Percentiles rank a stretch among this genome's conserved stretches.
phyloP scores from a whole-genome alignment of 208 protist genomes.

The Tetramitus jugosus region DNA sequence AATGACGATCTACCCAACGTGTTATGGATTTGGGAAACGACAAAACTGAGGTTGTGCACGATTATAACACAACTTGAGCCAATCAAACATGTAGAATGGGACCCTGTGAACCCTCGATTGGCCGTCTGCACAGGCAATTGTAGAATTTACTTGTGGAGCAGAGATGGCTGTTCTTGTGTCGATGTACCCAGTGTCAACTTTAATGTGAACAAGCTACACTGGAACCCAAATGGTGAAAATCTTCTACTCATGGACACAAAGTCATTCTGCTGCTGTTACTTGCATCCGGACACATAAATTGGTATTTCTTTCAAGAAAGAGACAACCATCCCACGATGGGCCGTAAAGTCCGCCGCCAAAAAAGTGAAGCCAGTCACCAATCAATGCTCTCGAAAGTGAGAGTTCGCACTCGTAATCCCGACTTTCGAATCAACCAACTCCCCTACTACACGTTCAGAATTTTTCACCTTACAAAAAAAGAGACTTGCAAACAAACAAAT shows the following conservation, averaged over 20 bases:
- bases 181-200: slow-evolving; percentile 17
- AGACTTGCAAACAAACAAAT: too few relatives aligned
- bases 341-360: too few relatives aligned
- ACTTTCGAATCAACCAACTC: too few relatives aligned
- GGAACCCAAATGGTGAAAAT: not conserved
- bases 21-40: slow-evolving; percentile 32
- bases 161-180: slow-evolving; percentile 17
- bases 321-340: too few relatives aligned
- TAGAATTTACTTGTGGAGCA: slow-evolving; percentile 26
- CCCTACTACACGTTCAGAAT: too few relatives aligned
- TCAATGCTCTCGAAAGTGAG: too few relatives aligned
- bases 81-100: slow-evolving; percentile 14
- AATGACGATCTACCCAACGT: slow-evolving; percentile 29
- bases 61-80: not conserved
- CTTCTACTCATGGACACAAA: not conserved
- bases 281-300: too few relatives aligned
- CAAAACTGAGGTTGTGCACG: not conserved
- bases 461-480: too few relatives aligned
- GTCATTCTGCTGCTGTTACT: not conserved
- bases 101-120: slow-evolving; percentile 5
- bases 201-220: not conserved
- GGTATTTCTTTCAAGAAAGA: too few relatives aligned
- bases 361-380: too few relatives aligned
- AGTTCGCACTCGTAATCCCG: too few relatives aligned
- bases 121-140: slow-evolving; percentile 19